Conservation (phyloP, 768 basidiomycete species). For the Hygrophoropsis aurantiaca region DNA sequence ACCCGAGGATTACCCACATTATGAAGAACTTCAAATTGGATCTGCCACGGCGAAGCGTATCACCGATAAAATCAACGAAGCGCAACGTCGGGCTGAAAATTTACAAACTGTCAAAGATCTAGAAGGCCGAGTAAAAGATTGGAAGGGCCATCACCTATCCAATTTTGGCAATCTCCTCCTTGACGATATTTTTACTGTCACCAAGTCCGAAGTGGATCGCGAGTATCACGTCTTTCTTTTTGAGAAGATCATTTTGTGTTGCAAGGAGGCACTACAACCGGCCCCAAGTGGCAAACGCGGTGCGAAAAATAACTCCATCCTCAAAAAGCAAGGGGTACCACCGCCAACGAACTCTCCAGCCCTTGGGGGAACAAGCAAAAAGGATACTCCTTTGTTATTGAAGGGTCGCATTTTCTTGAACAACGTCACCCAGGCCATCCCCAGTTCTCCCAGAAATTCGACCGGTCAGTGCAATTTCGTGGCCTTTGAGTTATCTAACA, state of each 20-base stretch:
- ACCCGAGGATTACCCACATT: slow-evolving; percentile 61
- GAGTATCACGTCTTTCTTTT: slow-evolving; percentile 99
- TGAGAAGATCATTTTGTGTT: slow-evolving; percentile 98
- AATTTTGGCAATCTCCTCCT: slow-evolving; percentile 94
- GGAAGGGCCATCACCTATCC: slow-evolving; percentile 96
- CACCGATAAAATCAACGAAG: slow-evolving; percentile 94
- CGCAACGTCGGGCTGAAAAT: slow-evolving; percentile 89
- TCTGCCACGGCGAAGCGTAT: slow-evolving; percentile 88
- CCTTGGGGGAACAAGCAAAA: slow-evolving; percentile 54
- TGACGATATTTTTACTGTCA: slow-evolving; percentile 94
- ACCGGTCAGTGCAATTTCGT: slow-evolving; percentile 48
- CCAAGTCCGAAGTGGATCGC: slow-evolving; percentile 93
- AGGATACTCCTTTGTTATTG: slow-evolving; percentile 78
- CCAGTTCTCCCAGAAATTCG: slow-evolving; percentile 55
- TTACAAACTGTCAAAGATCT: slow-evolving; percentile 87
- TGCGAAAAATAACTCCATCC: slow-evolving; percentile 82
- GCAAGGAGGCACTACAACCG: slow-evolving; percentile 80
- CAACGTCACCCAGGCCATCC: slow-evolving; percentile 84
- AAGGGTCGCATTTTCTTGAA: slow-evolving; percentile 98
- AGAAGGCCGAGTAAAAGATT: slow-evolving; percentile 87
- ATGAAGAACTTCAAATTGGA: slow-evolving; percentile 81
- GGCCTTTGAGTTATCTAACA: slow-evolving; percentile 3
- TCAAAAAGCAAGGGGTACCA: slow-evolving; percentile 75
- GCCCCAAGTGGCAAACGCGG: slow-evolving; percentile 64
- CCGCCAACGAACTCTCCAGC: slow-evolving; percentile 48